Conservation (phyloP, 75 land plant species). For the Chamaecyparis obtusa region DNA sequence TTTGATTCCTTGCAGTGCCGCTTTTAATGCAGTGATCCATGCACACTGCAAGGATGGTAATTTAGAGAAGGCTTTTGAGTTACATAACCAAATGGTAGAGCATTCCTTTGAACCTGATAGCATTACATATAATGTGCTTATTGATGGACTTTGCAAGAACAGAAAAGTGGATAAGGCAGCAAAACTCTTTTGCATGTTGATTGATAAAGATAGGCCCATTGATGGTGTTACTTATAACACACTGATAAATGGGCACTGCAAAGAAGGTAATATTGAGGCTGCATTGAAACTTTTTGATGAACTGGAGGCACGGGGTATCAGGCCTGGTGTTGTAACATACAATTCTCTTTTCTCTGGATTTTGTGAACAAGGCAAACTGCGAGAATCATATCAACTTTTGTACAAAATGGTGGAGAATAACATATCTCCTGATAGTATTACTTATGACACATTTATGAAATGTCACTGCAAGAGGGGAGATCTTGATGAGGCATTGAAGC, state of each 20-base stretch:
- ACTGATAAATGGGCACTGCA: slow-evolving; percentile 44
- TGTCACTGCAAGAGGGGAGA: slow-evolving; percentile 50
- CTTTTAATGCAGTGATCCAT: slow-evolving; percentile 70
- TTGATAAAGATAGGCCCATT: slow-evolving; percentile 38
- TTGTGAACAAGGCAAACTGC: slow-evolving; percentile 32
- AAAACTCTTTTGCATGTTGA: slow-evolving; percentile 57
- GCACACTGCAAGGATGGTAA: slow-evolving; percentile 61
- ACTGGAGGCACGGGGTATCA: slow-evolving; percentile 35
- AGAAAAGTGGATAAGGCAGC: slow-evolving; percentile 63
- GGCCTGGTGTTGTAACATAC: slow-evolving; percentile 49
- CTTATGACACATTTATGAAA: slow-evolving; percentile 43
- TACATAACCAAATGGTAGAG: slow-evolving; percentile 67
- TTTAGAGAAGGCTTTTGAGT: slow-evolving; percentile 63
- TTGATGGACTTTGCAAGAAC: slow-evolving; percentile 55
- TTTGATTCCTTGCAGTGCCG: slow-evolving; percentile 58
- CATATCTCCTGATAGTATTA: slow-evolving; percentile 7
- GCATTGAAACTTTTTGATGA: slow-evolving; percentile 42
- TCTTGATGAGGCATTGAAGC: slow-evolving; percentile 41
- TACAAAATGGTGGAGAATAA: slow-evolving; percentile 44
- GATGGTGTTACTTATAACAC: slow-evolving; percentile 49
- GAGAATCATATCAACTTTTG: slow-evolving; percentile 46
- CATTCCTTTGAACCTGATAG: slow-evolving; percentile 60
- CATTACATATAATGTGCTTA: slow-evolving; percentile 65
- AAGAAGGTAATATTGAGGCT: slow-evolving; percentile 33
- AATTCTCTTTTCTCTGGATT: slow-evolving; percentile 44